Evolutionary conservation across 1,139 yeast genomes (phyloP).

Genomic region (Pichia sp.): DNA sequence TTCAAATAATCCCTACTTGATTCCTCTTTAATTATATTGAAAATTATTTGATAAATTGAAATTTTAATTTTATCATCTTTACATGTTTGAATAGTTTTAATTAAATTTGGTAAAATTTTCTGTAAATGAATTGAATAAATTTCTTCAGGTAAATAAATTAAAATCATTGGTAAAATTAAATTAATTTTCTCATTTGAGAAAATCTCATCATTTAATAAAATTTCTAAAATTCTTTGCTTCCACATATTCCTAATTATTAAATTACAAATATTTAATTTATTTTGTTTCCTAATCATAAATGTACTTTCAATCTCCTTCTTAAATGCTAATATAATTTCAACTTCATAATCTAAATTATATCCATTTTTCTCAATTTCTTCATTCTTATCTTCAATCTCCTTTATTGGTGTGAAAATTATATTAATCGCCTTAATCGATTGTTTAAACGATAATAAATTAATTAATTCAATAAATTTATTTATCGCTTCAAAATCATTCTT

Average conservation of each 20-base stretch:
- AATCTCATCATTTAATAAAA: constrained; percentile 1
- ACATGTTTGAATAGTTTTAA: constrained; percentile 6
- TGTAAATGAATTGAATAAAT: constrained; percentile 9
- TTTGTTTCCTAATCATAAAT: constrained; percentile 16
- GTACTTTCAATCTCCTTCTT: constrained; percentile 5
- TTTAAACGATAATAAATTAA: constrained; percentile 1
- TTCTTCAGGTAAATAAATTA: constrained; percentile 14
- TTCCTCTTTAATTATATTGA: constrained; percentile 8
- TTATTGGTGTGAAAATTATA: constrained; percentile 12
- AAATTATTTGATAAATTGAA: constrained; percentile 11
- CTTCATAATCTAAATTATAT: constrained; percentile 1
- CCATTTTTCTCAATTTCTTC: background rate
- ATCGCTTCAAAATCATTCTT: constrained; percentile 13
- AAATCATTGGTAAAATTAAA: constrained; percentile 10
- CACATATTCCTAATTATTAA: constrained; percentile 15
- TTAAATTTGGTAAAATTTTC: constrained; percentile 8
- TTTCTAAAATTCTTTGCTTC: constrained; percentile 15
- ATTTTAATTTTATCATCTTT: constrained; percentile 7
- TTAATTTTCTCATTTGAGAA: background rate
- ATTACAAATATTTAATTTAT: constrained; percentile 21
- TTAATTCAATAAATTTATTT: constrained; percentile 4
- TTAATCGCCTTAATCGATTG: constrained; percentile 6
- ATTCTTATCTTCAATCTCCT: constrained; percentile 12
- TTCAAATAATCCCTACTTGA: constrained; percentile 5
- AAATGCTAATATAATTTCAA: constrained; percentile 5